These are phyloP conservation scores for Diplodia seriata DNA, from an alignment of 2,329 filamentous ascomycete species.

Conservation along the genomic window DNA sequence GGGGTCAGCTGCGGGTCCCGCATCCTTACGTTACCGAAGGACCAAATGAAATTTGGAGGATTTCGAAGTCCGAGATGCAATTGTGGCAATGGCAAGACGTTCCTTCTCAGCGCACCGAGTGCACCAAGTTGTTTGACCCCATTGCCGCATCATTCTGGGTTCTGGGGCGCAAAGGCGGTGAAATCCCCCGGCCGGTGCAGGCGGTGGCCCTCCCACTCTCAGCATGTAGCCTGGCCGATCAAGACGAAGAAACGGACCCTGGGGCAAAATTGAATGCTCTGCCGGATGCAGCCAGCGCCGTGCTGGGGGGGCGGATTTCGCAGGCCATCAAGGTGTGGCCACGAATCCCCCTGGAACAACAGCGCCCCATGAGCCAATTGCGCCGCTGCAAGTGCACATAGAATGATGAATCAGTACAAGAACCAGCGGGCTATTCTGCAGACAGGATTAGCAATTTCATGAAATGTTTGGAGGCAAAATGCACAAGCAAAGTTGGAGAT, in stretches of 20 bases:
- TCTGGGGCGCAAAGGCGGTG: conserved; percentile 21
- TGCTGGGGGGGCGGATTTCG: background rate
- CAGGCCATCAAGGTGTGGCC: background rate
- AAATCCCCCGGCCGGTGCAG: conserved; percentile 8
- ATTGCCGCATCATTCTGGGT: conserved; percentile 10
- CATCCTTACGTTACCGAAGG: background rate
- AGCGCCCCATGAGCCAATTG: too few species aligned
- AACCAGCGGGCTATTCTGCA: background rate
- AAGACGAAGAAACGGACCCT: conserved; percentile 11
- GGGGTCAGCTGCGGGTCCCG: conserved; percentile 8
- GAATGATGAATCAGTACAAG: background rate
- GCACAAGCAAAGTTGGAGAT: background rate
- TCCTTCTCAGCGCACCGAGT: background rate
- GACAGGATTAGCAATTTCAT: background rate
- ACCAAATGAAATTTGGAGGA: background rate
- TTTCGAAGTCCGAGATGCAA: background rate
- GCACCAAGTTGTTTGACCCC: background rate
- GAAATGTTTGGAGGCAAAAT: background rate
- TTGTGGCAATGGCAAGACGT: background rate
- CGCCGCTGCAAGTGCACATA: background rate
- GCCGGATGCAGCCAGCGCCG: background rate
- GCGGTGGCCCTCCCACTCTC: conserved; percentile 19
- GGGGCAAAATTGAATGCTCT: background rate
- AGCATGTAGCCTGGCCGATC: conserved; percentile 23
- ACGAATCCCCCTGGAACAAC: background rate